Percentiles rank a stretch among this genome's conserved stretches.
Conservation (phyloP, 495 filamentous ascomycete species). For the Cetradonia linearis region DNA sequence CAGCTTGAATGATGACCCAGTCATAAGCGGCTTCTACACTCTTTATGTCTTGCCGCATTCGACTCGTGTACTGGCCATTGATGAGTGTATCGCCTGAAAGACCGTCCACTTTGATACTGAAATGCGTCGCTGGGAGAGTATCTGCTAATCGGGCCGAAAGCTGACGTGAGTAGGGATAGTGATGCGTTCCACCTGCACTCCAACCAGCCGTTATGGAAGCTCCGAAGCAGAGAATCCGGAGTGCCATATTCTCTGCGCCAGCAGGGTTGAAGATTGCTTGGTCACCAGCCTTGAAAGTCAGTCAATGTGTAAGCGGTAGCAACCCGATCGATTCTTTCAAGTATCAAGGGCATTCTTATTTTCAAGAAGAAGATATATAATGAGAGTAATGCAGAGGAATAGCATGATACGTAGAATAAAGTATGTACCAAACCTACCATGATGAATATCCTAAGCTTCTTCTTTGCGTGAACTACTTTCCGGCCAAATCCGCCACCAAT, state of each 20-base stretch:
- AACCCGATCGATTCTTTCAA: neutral
- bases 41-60: conserved; percentile 40
- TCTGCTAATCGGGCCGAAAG: conserved; percentile 24
- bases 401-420: neutral
- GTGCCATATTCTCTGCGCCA: neutral
- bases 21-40: conserved; percentile 24
- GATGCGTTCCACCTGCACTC: conserved; percentile 33
- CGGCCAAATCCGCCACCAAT: neutral
- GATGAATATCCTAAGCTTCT: neutral
- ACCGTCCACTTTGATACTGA: conserved; percentile 35
- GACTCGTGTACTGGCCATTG: conserved; percentile 33
- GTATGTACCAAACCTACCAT: neutral
- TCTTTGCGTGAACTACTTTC: neutral
- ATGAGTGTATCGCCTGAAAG: conserved; percentile 42
- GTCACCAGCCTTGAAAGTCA: neutral
- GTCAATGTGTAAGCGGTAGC: neutral
- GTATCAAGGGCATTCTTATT: too few relatives aligned
- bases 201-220: conserved; percentile 52
- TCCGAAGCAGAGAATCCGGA: conserved; percentile 51
- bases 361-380: neutral
- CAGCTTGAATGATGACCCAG: conserved; percentile 41
- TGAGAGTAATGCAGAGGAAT: neutral
- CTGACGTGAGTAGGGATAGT: conserved; percentile 42
- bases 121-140: conserved; percentile 14
- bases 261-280: neutral